These are phyloP conservation scores for Ulvella scutata DNA, from an alignment of 139 green algal genomes.

Conservation along the genomic window DNA sequence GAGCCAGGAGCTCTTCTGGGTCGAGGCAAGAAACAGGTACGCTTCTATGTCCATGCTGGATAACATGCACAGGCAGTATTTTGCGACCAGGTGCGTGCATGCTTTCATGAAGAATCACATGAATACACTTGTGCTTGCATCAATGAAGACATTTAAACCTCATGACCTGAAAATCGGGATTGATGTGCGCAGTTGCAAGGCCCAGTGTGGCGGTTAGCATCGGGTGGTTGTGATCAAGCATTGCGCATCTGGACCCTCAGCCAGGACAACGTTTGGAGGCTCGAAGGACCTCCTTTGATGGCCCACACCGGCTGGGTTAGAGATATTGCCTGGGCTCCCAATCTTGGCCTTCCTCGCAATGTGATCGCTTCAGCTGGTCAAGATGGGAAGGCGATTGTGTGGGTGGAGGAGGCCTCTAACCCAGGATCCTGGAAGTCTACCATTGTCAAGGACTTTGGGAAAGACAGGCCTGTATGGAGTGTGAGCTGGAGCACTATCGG, in stretches of 20 bases:
- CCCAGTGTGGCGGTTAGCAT: background rate
- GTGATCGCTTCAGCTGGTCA: constrained; percentile 83
- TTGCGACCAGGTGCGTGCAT: no score
- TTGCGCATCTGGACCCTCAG: background rate
- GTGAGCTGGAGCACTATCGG: constrained; percentile 86
- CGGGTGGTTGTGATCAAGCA: background rate
- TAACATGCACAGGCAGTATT: no score
- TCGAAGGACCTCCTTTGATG: constrained; percentile 21
- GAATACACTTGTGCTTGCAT: no score
- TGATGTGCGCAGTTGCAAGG: no score
- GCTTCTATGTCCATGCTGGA: no score
- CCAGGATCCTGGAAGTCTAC: constrained; percentile 37
- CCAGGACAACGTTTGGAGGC: background rate
- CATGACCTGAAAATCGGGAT: no score
- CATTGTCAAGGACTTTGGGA: constrained; percentile 63
- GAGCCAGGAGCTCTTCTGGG: background rate
- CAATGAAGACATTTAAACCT: no score
- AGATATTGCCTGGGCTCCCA: constrained; percentile 91
- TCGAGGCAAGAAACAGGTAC: background rate
- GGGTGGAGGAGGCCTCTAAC: constrained; percentile 37
- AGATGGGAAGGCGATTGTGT: constrained; percentile 77
- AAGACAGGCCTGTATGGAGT: constrained; percentile 60
- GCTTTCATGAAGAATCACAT: no score
- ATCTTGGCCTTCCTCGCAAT: constrained; percentile 63
- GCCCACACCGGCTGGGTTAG: constrained; percentile 89